Base-by-base conservation (phyloP, 352 stramenopile genomes). In the Bremia lactucae region DNA sequence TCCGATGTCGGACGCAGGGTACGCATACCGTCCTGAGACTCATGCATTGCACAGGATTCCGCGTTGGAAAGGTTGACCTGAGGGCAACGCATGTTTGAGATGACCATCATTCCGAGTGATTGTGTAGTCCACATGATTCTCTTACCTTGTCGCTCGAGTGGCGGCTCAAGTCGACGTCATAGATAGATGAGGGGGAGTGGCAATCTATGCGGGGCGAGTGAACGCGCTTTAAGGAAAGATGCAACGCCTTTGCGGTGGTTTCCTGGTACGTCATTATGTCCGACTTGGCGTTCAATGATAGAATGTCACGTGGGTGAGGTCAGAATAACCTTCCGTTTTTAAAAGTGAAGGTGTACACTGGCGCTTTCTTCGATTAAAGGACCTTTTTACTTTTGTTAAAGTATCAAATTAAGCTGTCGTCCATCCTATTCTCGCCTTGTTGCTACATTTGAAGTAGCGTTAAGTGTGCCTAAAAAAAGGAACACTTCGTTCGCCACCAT, bases 171-270 rank as follows among this genome's bases (percentile, higher is more conserved):
- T 72, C 67, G 42, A 84, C 55, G 20, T 84, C 69, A 3, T 63
- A 72, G 35, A 85, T 81, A 15, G 72, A 79, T 16, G 72, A 87
- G 4, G 74, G 74, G 11, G 72, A 85, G 39, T 61, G 53, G 49
- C 66, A 84, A 39, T 53, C 62, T 2, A 42, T 25, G n/a, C 46
- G 50, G 4, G 68, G 53, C n/a, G 58, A 56, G 35, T 73, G 47
- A 42, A 81, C 36, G 13, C 46, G 45, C 29, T 60, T 45, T 11
- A 68, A 45, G 18, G 65, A 43, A 31, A 59, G 58, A 13, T 29
- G 25, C 1, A 22, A 37, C 8, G 39, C 16, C 7, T 46, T 21
- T 9, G 56, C 10, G 35, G 23, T 45, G 33, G 41, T 38, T 46
- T 33, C 29, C 50, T 34, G 26, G 31, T 31, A 55, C 38, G 41